phyloP scores from a whole-genome alignment of 257 asterid genomes.

The Solanum sejunctum region DNA sequence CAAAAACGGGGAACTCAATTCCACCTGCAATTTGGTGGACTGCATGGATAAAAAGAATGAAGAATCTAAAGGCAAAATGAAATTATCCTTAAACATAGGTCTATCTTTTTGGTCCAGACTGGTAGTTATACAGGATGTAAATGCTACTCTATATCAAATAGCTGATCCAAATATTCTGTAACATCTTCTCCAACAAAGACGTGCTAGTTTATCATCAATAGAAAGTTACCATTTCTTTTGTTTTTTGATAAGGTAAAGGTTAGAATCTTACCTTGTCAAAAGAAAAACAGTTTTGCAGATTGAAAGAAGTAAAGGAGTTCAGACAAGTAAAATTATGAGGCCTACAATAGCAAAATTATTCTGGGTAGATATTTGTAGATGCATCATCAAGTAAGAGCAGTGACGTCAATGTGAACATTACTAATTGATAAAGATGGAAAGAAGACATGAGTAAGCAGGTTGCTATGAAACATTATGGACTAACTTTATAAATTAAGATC shows the following conservation, averaged over 20 bases:
- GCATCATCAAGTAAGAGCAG: background rate
- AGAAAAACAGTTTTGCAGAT: background rate
- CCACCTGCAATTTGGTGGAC: background rate
- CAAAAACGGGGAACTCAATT: background rate
- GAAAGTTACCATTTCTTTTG: background rate
- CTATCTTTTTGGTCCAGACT: background rate
- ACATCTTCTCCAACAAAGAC: background rate
- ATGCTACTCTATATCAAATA: background rate
- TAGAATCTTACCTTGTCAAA: background rate
- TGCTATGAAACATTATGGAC: background rate
- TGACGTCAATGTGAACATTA: background rate
- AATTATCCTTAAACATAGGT: background rate
- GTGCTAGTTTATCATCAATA: background rate
- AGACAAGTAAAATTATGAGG: background rate
- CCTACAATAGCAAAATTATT: background rate
- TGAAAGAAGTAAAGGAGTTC: background rate
- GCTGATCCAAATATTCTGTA: background rate
- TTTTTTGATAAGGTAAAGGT: background rate
- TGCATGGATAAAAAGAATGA: background rate
- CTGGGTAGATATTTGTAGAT: background rate
- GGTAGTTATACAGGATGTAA: background rate
- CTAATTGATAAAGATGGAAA: background rate
- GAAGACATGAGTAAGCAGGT: background rate
- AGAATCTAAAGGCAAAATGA: background rate
- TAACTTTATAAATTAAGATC: background rate